These are phyloP conservation scores for Cicer arietinum DNA, from an alignment of 306 rosid species.

Conservation along the genomic window DNA sequence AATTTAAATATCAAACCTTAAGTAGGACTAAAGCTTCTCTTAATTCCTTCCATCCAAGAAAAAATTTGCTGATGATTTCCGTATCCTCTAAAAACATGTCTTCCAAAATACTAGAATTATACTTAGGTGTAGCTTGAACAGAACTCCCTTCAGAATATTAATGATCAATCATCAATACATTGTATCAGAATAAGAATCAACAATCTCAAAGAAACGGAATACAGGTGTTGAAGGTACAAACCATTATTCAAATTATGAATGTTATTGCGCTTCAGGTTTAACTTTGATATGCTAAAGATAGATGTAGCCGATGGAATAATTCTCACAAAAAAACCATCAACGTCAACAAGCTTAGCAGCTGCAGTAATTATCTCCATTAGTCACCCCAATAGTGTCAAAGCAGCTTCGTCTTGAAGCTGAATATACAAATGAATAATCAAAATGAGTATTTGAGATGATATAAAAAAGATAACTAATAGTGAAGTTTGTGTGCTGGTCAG, in stretches of 20 bases:
- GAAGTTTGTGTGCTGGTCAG: conserved; percentile 31
- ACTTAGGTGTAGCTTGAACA: conserved; percentile 76
- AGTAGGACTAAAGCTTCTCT: conserved; percentile 70
- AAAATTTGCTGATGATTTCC: conserved; percentile 53
- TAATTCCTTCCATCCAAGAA: conserved; percentile 77
- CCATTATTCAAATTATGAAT: conserved; percentile 69
- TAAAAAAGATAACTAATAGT: background rate
- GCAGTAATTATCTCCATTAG: conserved; percentile 40
- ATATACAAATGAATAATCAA: conserved; percentile 33
- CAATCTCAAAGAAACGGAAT: conserved; percentile 25
- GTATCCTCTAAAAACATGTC: conserved; percentile 80
- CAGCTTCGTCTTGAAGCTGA: conserved; percentile 87
- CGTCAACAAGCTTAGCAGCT: conserved; percentile 59
- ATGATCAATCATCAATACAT: conserved; percentile 38
- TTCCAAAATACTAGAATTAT: conserved; percentile 89
- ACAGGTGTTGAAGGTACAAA: conserved; percentile 40
- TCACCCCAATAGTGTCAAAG: conserved; percentile 52
- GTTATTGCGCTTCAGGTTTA: conserved; percentile 74
- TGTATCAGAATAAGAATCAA: conserved; percentile 14
- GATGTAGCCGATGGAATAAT: conserved; percentile 70
- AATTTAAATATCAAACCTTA: conserved; percentile 61
- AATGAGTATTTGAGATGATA: background rate
- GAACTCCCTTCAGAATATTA: conserved; percentile 54
- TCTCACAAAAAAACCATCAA: conserved; percentile 62
- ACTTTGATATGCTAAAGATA: conserved; percentile 61